phyloP scores from a whole-genome alignment of 139 green algal genomes.

The Pseudopediastrum boryanum region DNA sequence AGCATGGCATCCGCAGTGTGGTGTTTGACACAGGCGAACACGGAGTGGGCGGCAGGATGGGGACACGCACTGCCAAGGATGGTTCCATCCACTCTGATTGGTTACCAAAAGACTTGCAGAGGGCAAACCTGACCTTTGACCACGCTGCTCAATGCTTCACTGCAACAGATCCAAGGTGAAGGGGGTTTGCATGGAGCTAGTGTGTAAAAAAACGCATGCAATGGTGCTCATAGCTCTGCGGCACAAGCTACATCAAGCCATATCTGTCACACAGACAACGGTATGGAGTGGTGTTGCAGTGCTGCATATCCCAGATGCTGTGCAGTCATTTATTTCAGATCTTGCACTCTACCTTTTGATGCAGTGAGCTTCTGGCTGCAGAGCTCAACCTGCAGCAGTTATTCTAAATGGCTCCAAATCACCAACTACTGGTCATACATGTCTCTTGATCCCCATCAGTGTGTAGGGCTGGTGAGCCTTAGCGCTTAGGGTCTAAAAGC shows the following conservation, averaged over 20 bases:
- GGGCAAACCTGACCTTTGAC: constrained; percentile 59
- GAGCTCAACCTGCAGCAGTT: too few species aligned
- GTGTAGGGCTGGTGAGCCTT: too few species aligned
- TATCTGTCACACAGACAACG: background rate
- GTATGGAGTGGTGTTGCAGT: background rate
- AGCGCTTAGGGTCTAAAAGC: too few species aligned
- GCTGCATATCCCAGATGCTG: background rate
- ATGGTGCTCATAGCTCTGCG: background rate
- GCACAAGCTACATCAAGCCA: background rate
- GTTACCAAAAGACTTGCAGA: background rate
- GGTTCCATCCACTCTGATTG: constrained; percentile 24
- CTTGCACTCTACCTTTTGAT: too few species aligned
- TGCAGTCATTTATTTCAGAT: too few species aligned
- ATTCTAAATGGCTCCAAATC: too few species aligned
- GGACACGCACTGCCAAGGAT: constrained; percentile 55
- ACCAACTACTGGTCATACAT: too few species aligned
- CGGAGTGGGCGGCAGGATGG: constrained; percentile 70
- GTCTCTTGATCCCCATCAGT: too few species aligned
- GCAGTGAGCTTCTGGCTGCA: too few species aligned
- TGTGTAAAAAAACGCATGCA: background rate
- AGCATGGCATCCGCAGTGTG: constrained; percentile 42
- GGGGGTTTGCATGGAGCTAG: background rate
- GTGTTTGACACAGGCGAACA: constrained; percentile 85
- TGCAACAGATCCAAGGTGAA: constrained; percentile 21
- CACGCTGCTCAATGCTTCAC: constrained; percentile 79